Percentiles rank a stretch among this genome's conserved stretches.
phyloP scores from a whole-genome alignment of 352 stramenopile genomes.

The Phytophthora hibernalis region DNA sequence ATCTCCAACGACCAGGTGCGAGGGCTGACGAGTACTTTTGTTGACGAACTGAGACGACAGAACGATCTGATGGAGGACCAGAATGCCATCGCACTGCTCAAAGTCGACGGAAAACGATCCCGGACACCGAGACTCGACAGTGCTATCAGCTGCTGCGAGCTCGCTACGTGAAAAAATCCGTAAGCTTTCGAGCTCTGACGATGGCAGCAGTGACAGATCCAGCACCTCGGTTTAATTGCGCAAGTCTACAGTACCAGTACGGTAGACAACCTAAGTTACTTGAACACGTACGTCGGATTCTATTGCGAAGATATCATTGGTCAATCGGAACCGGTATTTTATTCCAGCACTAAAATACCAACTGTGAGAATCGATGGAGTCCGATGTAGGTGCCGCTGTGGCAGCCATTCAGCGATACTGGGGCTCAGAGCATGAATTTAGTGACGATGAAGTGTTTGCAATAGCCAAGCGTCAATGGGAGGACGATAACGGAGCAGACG shows the following conservation, averaged over 20 bases:
- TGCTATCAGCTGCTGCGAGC: constrained; percentile 58
- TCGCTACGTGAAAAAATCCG: constrained; percentile 67
- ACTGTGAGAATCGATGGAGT: background rate
- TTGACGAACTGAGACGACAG: constrained; percentile 62
- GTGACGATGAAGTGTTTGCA: constrained; percentile 32
- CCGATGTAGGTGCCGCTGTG: constrained; percentile 8
- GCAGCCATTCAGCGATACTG: constrained; percentile 20
- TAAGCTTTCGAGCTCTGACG: constrained; percentile 21
- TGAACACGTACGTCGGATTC: constrained; percentile 7
- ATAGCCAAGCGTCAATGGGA: constrained; percentile 24
- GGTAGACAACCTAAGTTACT: too few species aligned
- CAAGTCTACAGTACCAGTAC: too few species aligned
- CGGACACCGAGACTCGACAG: constrained; percentile 57
- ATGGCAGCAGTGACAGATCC: constrained; percentile 12
- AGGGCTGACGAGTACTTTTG: constrained; percentile 42
- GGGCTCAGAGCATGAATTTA: constrained; percentile 9
- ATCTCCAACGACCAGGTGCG: constrained; percentile 23
- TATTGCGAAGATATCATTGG: constrained; percentile 20
- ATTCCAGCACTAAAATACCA: too few species aligned
- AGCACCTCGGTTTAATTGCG: constrained; percentile 29
- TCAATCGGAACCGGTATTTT: background rate
- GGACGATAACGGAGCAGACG: background rate
- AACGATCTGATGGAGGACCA: constrained; percentile 80
- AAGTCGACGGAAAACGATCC: constrained; percentile 55
- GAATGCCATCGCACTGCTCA: constrained; percentile 75